Evolutionary conservation across 2,329 filamentous ascomycete species (phyloP), one percentile per base, ranked within the genome.

Genomic region (Blastomyces silverae): DNA sequence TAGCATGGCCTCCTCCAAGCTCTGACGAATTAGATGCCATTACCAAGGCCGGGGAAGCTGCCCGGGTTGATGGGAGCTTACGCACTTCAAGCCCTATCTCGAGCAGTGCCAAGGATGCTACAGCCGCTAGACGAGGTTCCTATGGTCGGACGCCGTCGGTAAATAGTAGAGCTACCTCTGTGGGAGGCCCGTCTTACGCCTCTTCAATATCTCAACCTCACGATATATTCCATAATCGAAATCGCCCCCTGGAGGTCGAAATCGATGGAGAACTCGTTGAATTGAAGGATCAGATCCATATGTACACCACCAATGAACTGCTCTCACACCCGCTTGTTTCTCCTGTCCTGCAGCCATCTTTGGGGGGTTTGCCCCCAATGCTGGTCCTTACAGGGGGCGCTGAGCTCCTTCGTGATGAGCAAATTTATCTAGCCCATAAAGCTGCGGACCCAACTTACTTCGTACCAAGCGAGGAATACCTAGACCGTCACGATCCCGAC

Each of bases 341-440:
- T 62, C 92, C 94, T 0, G 83, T 92, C 2, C 82, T 97, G 72
- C 92, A 97, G 70, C 88, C 93, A 0, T 92, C 91, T 0, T 83
- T 99, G 0, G 94, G 94, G 53, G 94, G 94, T 0, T 82, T 99
- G 3, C 92, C 92, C 0, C 94, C 94, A 0, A 79, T 97, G 37
- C 82, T 96, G 6, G 89, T 99, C 55, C 86, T 96, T 73, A 88
- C 89, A 0, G 94, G 93, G 3, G 92, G 93, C 5, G 92, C 90
- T 0, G 94, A 99, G 74, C 83, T 95, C 61, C 82, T 99, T 22
- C 86, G 91, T 15, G 94, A 99, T 71, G 94, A 99, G 76, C 94
- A 97, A 73, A 90, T 97, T 62, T 97, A 96, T 68, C 73, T 97
- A 17, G 94, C 93, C 0, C 94, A 99, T 76, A 97, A 97, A 77